Evolutionary conservation across 2,329 filamentous ascomycete species (phyloP).

Genomic region (Leptoxyphium fumago): DNA sequence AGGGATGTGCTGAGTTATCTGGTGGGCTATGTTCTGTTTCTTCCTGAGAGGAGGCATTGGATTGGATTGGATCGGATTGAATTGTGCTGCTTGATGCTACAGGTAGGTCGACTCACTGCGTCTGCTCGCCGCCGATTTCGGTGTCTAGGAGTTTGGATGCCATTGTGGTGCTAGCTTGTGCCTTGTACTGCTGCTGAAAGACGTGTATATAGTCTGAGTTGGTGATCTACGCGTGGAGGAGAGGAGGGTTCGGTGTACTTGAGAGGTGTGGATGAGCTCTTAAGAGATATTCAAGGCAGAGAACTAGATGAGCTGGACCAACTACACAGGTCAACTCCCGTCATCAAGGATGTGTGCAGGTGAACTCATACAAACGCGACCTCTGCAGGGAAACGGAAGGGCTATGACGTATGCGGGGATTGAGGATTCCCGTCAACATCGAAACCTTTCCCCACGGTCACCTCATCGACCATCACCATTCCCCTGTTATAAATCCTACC

Average conservation of each 20-base stretch:
- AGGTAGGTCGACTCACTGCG: conserved; percentile 31
- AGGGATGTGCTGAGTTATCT: neutral
- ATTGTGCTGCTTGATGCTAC: neutral
- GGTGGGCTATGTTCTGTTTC: neutral
- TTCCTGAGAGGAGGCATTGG: neutral
- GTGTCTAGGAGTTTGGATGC: conserved; percentile 43
- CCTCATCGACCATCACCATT: neutral
- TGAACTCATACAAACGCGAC: neutral
- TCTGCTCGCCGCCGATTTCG: conserved; percentile 43
- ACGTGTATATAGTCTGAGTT: no score
- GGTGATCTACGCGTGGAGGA: no score
- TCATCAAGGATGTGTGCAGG: neutral
- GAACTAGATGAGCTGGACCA: neutral
- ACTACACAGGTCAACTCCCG: no score
- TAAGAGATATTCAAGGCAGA: no score
- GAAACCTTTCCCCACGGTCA: no score
- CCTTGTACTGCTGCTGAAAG: no score
- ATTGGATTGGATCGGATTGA: neutral
- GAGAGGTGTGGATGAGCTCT: neutral
- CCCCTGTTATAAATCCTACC: neutral
- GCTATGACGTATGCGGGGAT: neutral
- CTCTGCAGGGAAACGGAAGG: neutral
- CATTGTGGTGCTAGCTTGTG: conserved; percentile 21
- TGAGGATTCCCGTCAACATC: no score
- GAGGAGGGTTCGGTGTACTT: neutral